Percentiles rank a stretch among this genome's conserved stretches.
phyloP scores from a whole-genome alignment of 2,329 filamentous ascomycete genomes.

The Paraconiothyrium sp. region DNA sequence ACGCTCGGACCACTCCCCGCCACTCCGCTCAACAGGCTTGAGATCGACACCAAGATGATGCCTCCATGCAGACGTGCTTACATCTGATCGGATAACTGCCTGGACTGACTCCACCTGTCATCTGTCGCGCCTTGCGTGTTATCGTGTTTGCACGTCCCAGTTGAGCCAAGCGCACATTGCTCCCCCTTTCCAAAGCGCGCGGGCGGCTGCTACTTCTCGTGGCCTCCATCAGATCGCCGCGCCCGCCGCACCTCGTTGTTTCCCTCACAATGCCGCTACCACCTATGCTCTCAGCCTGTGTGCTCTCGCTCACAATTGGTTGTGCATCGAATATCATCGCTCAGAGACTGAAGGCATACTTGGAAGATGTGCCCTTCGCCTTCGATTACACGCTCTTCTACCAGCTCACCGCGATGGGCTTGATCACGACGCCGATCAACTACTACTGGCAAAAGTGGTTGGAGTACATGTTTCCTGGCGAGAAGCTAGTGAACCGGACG shows the following conservation, averaged over 20 bases:
- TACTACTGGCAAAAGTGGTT: constrained; percentile 86
- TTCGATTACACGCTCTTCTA: constrained; percentile 50
- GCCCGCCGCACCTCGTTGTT: neutral
- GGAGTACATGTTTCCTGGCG: constrained; percentile 76
- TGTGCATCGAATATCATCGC: constrained; percentile 51
- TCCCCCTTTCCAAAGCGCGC: neutral
- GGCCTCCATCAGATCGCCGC: neutral
- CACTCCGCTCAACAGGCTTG: neutral
- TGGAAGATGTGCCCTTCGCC: constrained; percentile 45
- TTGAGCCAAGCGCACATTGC: neutral
- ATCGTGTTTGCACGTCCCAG: neutral
- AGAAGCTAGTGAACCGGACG: constrained; percentile 37
- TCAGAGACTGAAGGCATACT: constrained; percentile 49
- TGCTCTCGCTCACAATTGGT: constrained; percentile 47
- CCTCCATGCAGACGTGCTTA: neutral
- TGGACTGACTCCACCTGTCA: neutral
- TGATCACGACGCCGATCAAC: constrained; percentile 81
- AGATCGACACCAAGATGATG: neutral
- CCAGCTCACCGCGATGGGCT: constrained; percentile 66
- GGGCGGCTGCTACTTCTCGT: neutral
- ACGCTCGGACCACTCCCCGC: constrained; percentile 10
- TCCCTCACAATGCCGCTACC: constrained; percentile 38
- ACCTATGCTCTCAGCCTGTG: constrained; percentile 45
- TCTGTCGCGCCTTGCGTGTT: neutral
- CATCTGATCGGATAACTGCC: neutral